Conservation (phyloP, 129 eudicot species). For the Mikania micrantha region DNA sequence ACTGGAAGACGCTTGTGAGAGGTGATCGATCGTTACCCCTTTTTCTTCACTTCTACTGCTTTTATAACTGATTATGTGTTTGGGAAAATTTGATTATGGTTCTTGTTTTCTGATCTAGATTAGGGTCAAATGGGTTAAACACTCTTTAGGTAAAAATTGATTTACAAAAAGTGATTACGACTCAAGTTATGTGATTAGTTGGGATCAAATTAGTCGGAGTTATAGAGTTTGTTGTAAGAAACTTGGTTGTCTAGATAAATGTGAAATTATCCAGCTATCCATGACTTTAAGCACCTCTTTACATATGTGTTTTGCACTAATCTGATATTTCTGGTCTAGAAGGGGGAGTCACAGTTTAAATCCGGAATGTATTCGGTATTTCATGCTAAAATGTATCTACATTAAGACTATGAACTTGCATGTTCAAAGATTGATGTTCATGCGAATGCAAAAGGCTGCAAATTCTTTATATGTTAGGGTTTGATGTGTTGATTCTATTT, state of each 20-base stretch:
- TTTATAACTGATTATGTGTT: neutral
- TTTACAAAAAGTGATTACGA: neutral
- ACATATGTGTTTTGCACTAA: neutral
- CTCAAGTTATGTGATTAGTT: neutral
- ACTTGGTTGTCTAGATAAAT: too few relatives aligned
- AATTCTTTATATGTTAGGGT: neutral
- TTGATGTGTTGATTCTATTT: neutral
- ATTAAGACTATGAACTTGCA: neutral
- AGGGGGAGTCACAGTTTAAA: neutral
- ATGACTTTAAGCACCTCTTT: neutral
- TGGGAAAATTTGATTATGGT: neutral
- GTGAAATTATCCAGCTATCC: neutral
- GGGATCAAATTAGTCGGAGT: neutral
- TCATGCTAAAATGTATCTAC: neutral
- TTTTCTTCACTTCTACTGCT: neutral
- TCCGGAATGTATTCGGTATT: neutral
- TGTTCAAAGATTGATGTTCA: neutral
- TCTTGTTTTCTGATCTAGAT: too few relatives aligned
- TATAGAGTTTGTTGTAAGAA: neutral
- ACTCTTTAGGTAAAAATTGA: neutral
- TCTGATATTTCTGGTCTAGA: neutral
- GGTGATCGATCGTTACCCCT: slow-evolving; percentile 14
- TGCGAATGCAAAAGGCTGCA: neutral
- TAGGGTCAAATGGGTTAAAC: neutral
- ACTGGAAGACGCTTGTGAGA: slow-evolving; percentile 37